phyloP scores from a whole-genome alignment of 345 rosid genomes.

The Bretschneidera sinensis region DNA sequence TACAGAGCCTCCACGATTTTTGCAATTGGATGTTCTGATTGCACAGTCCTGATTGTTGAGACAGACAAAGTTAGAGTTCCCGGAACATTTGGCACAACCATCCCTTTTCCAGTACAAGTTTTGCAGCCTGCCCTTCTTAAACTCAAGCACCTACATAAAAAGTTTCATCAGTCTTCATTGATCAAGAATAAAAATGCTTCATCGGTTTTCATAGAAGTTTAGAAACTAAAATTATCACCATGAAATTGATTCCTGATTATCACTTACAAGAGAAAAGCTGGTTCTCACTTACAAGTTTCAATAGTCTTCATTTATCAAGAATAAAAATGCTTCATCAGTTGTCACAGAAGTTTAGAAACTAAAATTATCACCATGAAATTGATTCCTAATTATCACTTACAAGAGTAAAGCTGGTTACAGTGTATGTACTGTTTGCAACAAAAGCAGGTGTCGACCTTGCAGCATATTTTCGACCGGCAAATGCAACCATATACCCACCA shows the following conservation, averaged over 20 bases:
- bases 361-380: background rate
- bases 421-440: conserved; percentile 65
- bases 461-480: conserved; percentile 94
- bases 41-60: conserved; percentile 88
- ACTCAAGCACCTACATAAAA: conserved; percentile 76
- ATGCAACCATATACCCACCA: conserved; percentile 97
- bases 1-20: conserved; percentile 56
- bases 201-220: background rate
- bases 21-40: conserved; percentile 58
- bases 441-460: conserved; percentile 82
- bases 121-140: conserved; percentile 84
- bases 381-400: conserved; percentile 34
- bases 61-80: conserved; percentile 56
- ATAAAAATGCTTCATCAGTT: no score
- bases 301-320: no score
- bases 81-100: conserved; percentile 78
- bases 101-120: conserved; percentile 95
- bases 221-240: background rate
- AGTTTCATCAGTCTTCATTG: background rate
- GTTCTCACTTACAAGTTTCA: conserved; percentile 31
- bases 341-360: background rate
- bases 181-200: no score
- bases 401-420: conserved; percentile 90
- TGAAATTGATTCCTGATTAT: background rate
- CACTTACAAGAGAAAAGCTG: conserved; percentile 91